phyloP scores from a whole-genome alignment of 2,329 filamentous ascomycete species.

The Arachnopeziza araneosa region DNA sequence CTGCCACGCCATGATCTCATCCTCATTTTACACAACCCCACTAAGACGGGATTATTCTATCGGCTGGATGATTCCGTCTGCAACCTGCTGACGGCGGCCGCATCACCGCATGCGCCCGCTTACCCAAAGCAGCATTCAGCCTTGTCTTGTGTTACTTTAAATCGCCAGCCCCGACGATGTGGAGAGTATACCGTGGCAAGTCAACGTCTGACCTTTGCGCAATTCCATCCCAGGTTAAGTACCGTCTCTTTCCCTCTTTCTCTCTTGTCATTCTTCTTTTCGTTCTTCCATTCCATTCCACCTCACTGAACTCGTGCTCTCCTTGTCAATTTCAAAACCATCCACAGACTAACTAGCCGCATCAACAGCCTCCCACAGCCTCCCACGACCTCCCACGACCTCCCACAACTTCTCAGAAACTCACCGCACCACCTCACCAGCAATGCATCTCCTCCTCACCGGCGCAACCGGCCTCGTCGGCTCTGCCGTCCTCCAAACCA shows the following conservation, averaged over 20 bases:
- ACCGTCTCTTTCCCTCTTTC: background rate
- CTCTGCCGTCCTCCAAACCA: slow-evolving; percentile 53
- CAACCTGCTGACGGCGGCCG: background rate
- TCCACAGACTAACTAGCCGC: no score
- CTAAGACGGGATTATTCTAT: no score
- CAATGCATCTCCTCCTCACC: slow-evolving; percentile 61
- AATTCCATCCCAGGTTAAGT: background rate
- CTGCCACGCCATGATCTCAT: background rate
- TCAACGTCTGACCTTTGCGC: no score
- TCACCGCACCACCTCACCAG: no score
- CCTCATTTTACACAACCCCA: background rate
- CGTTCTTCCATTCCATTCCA: background rate
- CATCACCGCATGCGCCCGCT: background rate
- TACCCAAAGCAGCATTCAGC: background rate
- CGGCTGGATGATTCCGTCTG: background rate
- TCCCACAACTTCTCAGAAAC: no score
- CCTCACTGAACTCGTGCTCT: background rate
- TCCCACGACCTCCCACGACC: no score
- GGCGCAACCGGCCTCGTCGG: slow-evolving; percentile 65
- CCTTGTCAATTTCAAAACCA: no score
- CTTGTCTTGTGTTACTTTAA: background rate
- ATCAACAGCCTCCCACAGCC: no score
- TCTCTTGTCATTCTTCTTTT: background rate
- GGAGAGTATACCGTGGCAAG: background rate
- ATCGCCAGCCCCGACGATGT: background rate